Conservation (phyloP, 768 basidiomycete genomes). For the Suillus brevipes region DNA sequence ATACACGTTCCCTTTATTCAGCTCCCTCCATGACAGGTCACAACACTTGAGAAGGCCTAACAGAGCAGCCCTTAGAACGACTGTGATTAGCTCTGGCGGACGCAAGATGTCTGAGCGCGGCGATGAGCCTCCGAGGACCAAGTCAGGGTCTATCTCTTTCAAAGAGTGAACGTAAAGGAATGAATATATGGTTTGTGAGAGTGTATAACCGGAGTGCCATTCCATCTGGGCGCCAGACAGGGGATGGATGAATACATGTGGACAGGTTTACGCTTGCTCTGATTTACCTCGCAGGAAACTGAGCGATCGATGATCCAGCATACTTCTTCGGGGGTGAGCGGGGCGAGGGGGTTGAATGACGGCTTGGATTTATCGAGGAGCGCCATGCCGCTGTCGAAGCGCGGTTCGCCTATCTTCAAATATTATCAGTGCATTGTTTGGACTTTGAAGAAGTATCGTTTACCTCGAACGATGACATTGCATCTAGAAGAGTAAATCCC, state of each 20-base stretch:
- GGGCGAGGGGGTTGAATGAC: slow-evolving; percentile 62
- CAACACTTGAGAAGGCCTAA: slow-evolving; percentile 77
- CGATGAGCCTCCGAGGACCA: slow-evolving; percentile 31
- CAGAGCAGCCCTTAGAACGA: slow-evolving; percentile 67
- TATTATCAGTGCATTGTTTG: not conserved
- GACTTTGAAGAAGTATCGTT: slow-evolving; percentile 4
- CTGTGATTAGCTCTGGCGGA: slow-evolving; percentile 61
- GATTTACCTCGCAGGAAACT: slow-evolving; percentile 73
- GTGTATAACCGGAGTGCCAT: slow-evolving; percentile 82
- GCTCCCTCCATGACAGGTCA: slow-evolving; percentile 79
- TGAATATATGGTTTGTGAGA: slow-evolving; percentile 87
- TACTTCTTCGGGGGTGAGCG: slow-evolving; percentile 73
- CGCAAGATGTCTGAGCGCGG: slow-evolving; percentile 42
- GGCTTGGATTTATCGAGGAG: slow-evolving; percentile 41
- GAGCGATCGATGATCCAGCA: slow-evolving; percentile 87
- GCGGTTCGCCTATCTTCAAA: slow-evolving; percentile 81
- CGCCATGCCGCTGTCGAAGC: slow-evolving; percentile 80
- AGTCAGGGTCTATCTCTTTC: slow-evolving; percentile 58
- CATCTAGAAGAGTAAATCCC: slow-evolving; percentile 75
- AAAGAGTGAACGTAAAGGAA: slow-evolving; percentile 71
- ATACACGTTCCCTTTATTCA: slow-evolving; percentile 69
- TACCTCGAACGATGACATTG: slow-evolving; percentile 95
- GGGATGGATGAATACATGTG: slow-evolving; percentile 16
- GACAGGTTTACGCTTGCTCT: slow-evolving; percentile 12
- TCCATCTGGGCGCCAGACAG: slow-evolving; percentile 57